These are phyloP conservation scores for Scenedesmus sp. DNA, from an alignment of 163 green algal species.

Conservation along the genomic window DNA sequence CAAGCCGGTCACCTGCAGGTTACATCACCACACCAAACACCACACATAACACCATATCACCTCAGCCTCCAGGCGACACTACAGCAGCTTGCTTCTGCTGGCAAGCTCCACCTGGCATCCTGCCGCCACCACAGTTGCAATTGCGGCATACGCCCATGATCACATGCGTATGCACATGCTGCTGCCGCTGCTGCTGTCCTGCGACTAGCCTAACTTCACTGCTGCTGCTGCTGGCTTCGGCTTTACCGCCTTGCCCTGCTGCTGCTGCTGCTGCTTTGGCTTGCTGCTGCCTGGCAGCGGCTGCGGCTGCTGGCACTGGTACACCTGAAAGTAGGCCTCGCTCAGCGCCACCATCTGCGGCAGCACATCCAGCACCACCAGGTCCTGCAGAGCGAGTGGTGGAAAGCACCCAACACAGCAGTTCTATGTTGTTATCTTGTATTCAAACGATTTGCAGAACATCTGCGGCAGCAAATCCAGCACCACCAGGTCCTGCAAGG, in stretches of 20 bases:
- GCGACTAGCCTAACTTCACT: background rate
- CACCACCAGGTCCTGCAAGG: conserved; percentile 94
- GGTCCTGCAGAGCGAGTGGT: conserved; percentile 83
- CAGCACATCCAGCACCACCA: conserved; percentile 94
- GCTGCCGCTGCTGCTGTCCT: background rate
- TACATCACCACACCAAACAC: too few relatives aligned
- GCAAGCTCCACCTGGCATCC: too few relatives aligned
- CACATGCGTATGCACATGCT: background rate
- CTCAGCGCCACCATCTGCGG: conserved; percentile 97
- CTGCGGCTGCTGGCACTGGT: conserved; percentile 58
- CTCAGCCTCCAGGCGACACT: too few relatives aligned
- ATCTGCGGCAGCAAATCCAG: conserved; percentile 97
- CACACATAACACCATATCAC: too few relatives aligned
- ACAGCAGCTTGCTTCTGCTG: too few relatives aligned
- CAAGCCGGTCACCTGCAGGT: too few relatives aligned
- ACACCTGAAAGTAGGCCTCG: conserved; percentile 98
- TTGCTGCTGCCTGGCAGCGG: background rate
- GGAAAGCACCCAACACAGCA: too few relatives aligned
- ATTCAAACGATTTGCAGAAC: conserved; percentile 63
- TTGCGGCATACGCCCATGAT: too few relatives aligned
- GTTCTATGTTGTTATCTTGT: too few relatives aligned
- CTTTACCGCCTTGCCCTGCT: conserved; percentile 1
- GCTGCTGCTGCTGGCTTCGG: conserved; percentile 7
- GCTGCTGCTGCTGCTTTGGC: background rate
- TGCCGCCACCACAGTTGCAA: too few relatives aligned